Evolutionary conservation across 352 stramenopile species (phyloP), one percentile per base, ranked within the genome.

Genomic region (Globisporangium lucens): DNA sequence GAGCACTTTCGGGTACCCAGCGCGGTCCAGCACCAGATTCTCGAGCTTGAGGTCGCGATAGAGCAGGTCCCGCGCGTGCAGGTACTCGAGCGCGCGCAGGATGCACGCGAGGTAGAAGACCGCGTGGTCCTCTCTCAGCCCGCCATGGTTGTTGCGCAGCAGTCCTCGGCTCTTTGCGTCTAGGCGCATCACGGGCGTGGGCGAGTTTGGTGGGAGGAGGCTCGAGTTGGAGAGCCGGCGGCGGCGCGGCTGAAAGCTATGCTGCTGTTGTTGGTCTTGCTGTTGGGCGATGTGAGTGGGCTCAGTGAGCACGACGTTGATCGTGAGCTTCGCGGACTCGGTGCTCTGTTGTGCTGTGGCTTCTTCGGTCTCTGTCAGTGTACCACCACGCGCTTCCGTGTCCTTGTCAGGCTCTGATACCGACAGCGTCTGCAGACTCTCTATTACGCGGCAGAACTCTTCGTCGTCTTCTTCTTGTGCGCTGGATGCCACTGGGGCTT

Each of bases 81-180:
- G 71, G 49, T 94, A 94, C 71, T 88, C 75, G 36, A 94, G 70
- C 15, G 81, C 91, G 49, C 80, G 80, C 20, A 89, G 69, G 65
- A 98, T 95, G 68, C 97, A 96, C 3, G 83, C 85, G 7, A 95
- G 75, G 66, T 98, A 99, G 71, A 98, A 98, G 22, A 78, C 75
- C 0, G 82, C 79, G 56, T 85, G 73, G 56, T 88, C 69, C 47
- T 90, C 75, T 29, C 82, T 74, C n/a, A 91, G 56, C 2, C 82
- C 79, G 33, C 75, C 75, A 53, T 80, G 80, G 1, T 56, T 60
- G 61, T 75, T 89, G 27, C 78, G 76, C 52, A 88, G 53, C 71
- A 79, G n/a, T 70, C 79, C 60, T 74, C 80, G 58, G 61, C 64
- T 73, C 49, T 73, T 66, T 2, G 76, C 67, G 59, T 79, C 71